phyloP scores from a whole-genome alignment of 2,329 filamentous ascomycete species.

The Epichloe sylvatica region DNA sequence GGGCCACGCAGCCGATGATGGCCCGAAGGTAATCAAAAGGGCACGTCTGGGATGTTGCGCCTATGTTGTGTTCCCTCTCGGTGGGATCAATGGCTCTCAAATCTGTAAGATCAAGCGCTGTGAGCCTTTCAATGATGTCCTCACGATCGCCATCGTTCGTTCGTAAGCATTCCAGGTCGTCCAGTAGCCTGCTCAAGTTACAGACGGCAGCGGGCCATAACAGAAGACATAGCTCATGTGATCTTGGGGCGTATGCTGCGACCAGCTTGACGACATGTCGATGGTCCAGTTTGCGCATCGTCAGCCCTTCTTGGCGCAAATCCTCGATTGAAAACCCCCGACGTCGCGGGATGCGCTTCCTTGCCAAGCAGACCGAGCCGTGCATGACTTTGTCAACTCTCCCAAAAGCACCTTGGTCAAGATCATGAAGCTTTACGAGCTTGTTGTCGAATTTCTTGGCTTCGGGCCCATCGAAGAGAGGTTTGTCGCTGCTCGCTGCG shows the following conservation, averaged over 20 bases:
- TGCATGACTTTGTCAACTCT: slow-evolving; percentile 30
- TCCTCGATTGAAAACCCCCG: slow-evolving; percentile 26
- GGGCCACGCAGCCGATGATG: slow-evolving; percentile 31
- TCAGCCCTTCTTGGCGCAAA: slow-evolving; percentile 30
- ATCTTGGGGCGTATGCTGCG: slow-evolving; percentile 29
- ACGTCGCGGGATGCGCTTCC: slow-evolving; percentile 27
- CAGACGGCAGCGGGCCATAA: slow-evolving; percentile 35
- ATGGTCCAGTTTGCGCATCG: slow-evolving; percentile 33
- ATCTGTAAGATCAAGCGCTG: slow-evolving; percentile 24
- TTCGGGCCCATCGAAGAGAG: slow-evolving; percentile 17
- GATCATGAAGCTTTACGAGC: slow-evolving; percentile 18
- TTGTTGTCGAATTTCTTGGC: slow-evolving; percentile 22
- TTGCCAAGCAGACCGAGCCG: slow-evolving; percentile 27
- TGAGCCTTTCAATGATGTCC: slow-evolving; percentile 25
- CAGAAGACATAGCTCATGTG: slow-evolving; percentile 29
- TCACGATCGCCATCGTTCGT: slow-evolving; percentile 25
- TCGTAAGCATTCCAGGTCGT: slow-evolving; percentile 29
- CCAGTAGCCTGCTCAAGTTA: slow-evolving; percentile 28
- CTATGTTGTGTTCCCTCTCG: slow-evolving; percentile 9
- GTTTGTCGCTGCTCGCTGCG: slow-evolving; percentile 18
- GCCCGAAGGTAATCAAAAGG: slow-evolving; percentile 29
- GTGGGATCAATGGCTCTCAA: slow-evolving; percentile 21
- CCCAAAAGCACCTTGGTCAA: slow-evolving; percentile 30
- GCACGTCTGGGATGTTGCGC: slow-evolving; percentile 14
- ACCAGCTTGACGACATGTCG: slow-evolving; percentile 34